Percentiles rank a stretch among this genome's conserved stretches.
Evolutionary conservation across 208 protist species (phyloP).

Genomic region (Plasmodiophora brassicae): DNA sequence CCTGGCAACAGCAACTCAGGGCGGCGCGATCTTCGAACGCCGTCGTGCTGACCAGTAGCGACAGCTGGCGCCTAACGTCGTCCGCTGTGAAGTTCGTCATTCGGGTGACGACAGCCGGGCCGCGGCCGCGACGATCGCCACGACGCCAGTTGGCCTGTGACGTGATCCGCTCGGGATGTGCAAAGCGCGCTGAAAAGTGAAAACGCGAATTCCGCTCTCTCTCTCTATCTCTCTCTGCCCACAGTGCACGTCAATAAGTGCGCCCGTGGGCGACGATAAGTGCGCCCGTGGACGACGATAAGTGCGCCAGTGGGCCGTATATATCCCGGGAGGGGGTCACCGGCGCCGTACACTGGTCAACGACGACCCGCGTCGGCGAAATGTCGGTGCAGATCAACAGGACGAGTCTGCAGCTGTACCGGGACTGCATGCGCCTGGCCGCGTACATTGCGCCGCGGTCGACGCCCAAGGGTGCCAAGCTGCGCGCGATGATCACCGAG

Average conservation of each 20-base stretch:
- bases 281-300: background rate
- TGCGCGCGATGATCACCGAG: background rate
- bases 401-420: background rate
- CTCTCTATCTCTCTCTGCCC: background rate
- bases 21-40: background rate
- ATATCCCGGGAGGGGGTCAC: background rate
- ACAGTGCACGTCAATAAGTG: background rate
- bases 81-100: background rate
- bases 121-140: background rate
- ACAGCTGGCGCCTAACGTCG: background rate
- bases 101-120: background rate
- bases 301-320: background rate
- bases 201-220: background rate
- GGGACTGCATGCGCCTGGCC: background rate
- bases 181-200: background rate
- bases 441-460: slow-evolving; percentile 2
- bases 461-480: background rate
- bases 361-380: too few species aligned
- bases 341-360: too few species aligned
- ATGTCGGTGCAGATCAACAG: too few species aligned
- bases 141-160: background rate
- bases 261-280: background rate
- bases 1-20: background rate
- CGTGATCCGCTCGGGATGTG: background rate
- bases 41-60: background rate